phyloP scores from a whole-genome alignment of 164 flowering plant species.

The Euptelea pleiosperma region DNA sequence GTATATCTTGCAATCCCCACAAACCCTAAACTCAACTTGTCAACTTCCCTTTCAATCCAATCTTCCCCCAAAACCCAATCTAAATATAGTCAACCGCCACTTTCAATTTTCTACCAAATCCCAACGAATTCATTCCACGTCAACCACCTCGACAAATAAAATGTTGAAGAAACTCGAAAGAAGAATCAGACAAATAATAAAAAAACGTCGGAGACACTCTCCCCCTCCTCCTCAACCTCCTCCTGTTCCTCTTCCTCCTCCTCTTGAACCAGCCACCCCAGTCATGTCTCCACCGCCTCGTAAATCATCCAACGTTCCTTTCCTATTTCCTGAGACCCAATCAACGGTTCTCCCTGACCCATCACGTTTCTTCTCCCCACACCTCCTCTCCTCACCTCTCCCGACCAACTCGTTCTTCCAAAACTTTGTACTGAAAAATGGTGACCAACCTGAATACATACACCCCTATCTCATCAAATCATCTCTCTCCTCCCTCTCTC shows the following conservation, averaged over 20 bases:
- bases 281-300: conserved; percentile 16
- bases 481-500: conserved; percentile 50
- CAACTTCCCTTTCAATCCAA: too few relatives aligned
- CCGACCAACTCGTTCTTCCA: conserved; percentile 97
- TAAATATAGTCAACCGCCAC: too few relatives aligned
- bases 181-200: too few relatives aligned
- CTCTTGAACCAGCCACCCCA: background rate
- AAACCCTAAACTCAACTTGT: too few relatives aligned
- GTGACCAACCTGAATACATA: conserved; percentile 88
- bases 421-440: conserved; percentile 75
- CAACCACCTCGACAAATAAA: too few relatives aligned
- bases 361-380: conserved; percentile 61
- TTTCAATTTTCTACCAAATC: too few relatives aligned
- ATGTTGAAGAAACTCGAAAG: too few relatives aligned
- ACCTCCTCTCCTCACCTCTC: conserved; percentile 72
- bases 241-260: conserved; percentile 4
- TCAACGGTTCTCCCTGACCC: conserved; percentile 91
- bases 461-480: conserved; percentile 90
- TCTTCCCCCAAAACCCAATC: too few relatives aligned
- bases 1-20: too few relatives aligned
- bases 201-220: too few relatives aligned
- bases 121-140: too few relatives aligned
- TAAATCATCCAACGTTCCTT: conserved; percentile 22
- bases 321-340: conserved; percentile 53
- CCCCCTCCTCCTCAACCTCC: too few relatives aligned